Conservation (phyloP, 306 rosid species). For the Corylus americana region DNA sequence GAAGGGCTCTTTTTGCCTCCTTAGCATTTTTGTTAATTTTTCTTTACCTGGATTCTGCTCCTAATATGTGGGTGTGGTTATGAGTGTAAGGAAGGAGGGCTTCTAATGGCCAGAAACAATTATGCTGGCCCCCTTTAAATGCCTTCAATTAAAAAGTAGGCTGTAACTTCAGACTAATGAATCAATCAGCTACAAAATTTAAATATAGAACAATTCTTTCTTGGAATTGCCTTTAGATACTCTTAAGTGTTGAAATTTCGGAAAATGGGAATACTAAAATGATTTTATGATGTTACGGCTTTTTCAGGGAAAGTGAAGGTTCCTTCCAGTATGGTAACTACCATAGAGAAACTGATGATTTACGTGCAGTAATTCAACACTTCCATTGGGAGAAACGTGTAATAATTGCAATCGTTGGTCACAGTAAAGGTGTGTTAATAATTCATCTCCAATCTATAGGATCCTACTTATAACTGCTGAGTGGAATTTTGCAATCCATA, state of each 20-base stretch:
- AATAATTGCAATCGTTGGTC: conserved; percentile 72
- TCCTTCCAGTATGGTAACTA: conserved; percentile 81
- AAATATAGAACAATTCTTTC: conserved; percentile 15
- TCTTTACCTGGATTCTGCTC: background rate
- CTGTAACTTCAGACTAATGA: background rate
- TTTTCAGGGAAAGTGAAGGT: conserved; percentile 89
- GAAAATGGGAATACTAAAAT: background rate
- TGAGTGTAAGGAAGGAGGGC: background rate
- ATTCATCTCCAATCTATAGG: conserved; percentile 12
- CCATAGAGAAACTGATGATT: conserved; percentile 77
- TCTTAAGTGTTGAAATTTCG: conserved; percentile 5
- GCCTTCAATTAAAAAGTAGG: too few species aligned
- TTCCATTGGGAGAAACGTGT: conserved; percentile 49
- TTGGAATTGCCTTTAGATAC: conserved; percentile 1
- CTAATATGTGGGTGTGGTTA: background rate
- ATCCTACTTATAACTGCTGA: conserved; percentile 8
- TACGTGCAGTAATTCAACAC: conserved; percentile 64
- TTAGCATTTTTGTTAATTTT: background rate
- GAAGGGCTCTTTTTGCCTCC: background rate
- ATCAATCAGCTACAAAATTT: conserved; percentile 1
- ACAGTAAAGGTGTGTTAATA: conserved; percentile 75
- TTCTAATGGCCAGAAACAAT: background rate
- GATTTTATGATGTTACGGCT: conserved; percentile 12
- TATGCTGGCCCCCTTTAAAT: background rate
- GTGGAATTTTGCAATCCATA: conserved; percentile 1